A percentile compares a stretch with the other conserved stretches of the same genome.
phyloP scores from a whole-genome alignment of 1,284 basidiomycete genomes.

The Sporisorium iseilematis-ciliati region DNA sequence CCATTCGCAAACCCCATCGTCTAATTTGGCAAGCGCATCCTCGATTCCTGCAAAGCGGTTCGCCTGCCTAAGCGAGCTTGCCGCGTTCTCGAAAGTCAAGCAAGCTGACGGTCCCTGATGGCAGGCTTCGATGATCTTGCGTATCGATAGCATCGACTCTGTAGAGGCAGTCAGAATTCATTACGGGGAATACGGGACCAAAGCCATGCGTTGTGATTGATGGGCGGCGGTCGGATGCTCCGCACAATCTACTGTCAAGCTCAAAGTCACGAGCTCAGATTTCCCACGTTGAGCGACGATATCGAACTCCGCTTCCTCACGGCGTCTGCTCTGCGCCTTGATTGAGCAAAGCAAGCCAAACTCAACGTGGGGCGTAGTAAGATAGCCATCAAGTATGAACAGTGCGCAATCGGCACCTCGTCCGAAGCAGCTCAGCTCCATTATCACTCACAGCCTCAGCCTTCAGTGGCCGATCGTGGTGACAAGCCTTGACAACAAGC shows the following conservation, averaged over 20 bases:
- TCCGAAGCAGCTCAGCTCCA: not conserved
- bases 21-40: not conserved
- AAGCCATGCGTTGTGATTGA: not conserved
- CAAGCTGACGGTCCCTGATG: not conserved
- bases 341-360: too few relatives aligned
- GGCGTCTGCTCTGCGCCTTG: too few relatives aligned
- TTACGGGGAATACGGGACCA: not conserved
- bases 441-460: not conserved
- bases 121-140: not conserved
- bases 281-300: slow-evolving; percentile 3
- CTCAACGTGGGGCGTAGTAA: too few relatives aligned
- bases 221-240: not conserved
- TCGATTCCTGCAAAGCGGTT: not conserved
- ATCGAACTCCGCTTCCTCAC: not conserved
- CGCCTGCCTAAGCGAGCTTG: slow-evolving; percentile 7
- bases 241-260: not conserved
- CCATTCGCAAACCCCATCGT: too few relatives aligned
- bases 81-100: not conserved
- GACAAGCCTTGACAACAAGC: not conserved
- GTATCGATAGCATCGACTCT: not conserved
- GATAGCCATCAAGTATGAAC: not conserved
- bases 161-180: not conserved
- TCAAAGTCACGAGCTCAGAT: not conserved
- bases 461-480: not conserved
- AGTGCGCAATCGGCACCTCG: not conserved